These are phyloP conservation scores for Dryadomyces quercus-mongolicae DNA, from an alignment of 2,329 filamentous ascomycete genomes.

Conservation along the genomic window DNA sequence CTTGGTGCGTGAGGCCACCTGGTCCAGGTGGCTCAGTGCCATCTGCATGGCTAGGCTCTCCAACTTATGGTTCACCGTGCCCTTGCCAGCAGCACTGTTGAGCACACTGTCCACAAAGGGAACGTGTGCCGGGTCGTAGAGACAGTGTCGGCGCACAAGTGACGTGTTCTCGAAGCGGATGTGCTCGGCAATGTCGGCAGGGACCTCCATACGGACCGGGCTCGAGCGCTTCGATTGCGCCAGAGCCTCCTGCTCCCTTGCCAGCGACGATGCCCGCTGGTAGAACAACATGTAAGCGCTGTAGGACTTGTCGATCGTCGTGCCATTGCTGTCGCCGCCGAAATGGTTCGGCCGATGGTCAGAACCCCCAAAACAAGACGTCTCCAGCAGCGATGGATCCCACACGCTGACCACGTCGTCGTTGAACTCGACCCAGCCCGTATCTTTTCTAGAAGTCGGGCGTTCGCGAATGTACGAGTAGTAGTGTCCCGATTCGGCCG, in stretches of 20 bases:
- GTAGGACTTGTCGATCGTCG: conserved; percentile 54
- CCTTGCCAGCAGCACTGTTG: conserved; percentile 29
- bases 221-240: conserved; percentile 20
- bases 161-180: conserved; percentile 62
- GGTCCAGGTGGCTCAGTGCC: conserved; percentile 56
- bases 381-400: conserved; percentile 60
- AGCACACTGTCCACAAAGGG: conserved; percentile 55
- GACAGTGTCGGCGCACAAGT: conserved; percentile 63
- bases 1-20: conserved; percentile 60
- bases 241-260: conserved; percentile 36
- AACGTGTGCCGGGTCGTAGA: conserved; percentile 63
- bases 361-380: conserved; percentile 67
- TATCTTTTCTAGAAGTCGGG: conserved; percentile 32
- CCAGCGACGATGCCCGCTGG: conserved; percentile 60
- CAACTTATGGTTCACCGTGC: conserved; percentile 30
- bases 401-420: conserved; percentile 72
- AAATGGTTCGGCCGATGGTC: conserved; percentile 37
- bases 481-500: conserved; percentile 89
- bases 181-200: conserved; percentile 35
- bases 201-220: conserved; percentile 33
- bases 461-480: conserved; percentile 90
- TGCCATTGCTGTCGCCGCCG: conserved; percentile 31
- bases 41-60: conserved; percentile 41
- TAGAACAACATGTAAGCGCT: conserved; percentile 99
- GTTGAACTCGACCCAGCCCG: conserved; percentile 83